phyloP scores from a whole-genome alignment of 805 yeast species.

The Diddensiella caesifluorescens region DNA sequence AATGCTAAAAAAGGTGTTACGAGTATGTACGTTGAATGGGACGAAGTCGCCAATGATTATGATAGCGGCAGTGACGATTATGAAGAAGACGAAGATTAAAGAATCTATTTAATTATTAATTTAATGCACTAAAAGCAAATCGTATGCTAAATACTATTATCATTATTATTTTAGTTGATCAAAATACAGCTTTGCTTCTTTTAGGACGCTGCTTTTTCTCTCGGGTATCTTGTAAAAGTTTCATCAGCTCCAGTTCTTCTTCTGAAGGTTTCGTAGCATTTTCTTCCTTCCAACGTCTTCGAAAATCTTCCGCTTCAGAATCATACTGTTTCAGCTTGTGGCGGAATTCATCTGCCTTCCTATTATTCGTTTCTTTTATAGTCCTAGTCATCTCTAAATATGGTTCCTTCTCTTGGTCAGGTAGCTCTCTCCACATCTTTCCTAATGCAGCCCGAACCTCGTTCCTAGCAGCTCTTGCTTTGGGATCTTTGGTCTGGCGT shows the following conservation, averaged over 20 bases:
- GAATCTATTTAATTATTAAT: neutral
- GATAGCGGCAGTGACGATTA: conserved; percentile 43
- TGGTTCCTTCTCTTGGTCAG: conserved; percentile 34
- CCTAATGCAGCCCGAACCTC: conserved; percentile 39
- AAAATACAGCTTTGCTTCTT: conserved; percentile 4
- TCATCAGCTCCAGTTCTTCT: conserved; percentile 24
- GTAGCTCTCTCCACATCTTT: conserved; percentile 37
- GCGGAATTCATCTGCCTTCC: conserved; percentile 31
- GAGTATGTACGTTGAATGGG: conserved; percentile 74
- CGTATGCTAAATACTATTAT: conserved; percentile 1
- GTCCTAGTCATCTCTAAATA: conserved; percentile 33
- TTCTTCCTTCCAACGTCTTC: conserved; percentile 35
- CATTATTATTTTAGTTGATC: neutral
- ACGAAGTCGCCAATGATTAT: conserved; percentile 56
- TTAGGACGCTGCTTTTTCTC: conserved; percentile 1
- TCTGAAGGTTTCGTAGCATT: conserved; percentile 29
- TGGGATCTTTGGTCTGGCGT: conserved; percentile 27
- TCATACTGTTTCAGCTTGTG: conserved; percentile 32
- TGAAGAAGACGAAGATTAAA: conserved; percentile 24
- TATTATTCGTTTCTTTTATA: conserved; percentile 33
- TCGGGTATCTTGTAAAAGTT: conserved; percentile 17
- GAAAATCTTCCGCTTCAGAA: conserved; percentile 35
- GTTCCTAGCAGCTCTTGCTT: conserved; percentile 33
- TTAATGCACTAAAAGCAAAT: neutral
- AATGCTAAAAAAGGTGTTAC: conserved; percentile 50